Evolutionary conservation across 2,329 filamentous ascomycete genomes (phyloP), one percentile per base, ranked within the genome.

Genomic region (Penicillium sp.): DNA sequence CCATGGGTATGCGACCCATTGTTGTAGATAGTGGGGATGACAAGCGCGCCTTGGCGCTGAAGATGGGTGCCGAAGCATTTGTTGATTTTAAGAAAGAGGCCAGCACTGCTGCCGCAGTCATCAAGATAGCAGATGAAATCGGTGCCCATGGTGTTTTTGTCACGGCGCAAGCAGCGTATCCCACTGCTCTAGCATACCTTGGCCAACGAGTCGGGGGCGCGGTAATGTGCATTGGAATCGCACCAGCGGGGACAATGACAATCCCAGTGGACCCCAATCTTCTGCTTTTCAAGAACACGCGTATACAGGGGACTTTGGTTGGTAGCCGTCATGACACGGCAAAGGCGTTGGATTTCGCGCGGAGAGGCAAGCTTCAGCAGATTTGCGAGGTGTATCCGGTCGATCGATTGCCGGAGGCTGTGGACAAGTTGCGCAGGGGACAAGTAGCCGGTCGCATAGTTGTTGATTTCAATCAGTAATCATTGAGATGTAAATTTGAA

Each of bases 1-100:
- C 84, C 3, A 86, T 86, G 83, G 85, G 85, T 0, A 81, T 86
- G 72, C 78, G 84, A 4, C 79, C 84, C 3, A 83, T 87, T 52
- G 85, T 85, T 15, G 79, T 87, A 26, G 85, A 87, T 63, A 82
- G 79, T 0, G 84, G 84, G 3, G 76, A 75, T 1, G 75, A 76
- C 4, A 85, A 85, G 67, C 75, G 77, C 13, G 74, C 78, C 21
- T 70, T 86, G 0, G 78, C 79, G 15, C 58, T 82, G 54, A 73
- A 78, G 54, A 79, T 85, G 69, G 85, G 85, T 3, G 84, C 85
- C 0, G 84, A 86, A 60, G 79, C 76, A 1, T 87, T 85, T 70
- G 75, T 87, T n/a, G 85, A 86, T 70, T 86, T 85, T 71, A 79
- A 77, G 46, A 75, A 81, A 50, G 73, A 48, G 53, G 73, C 41